Conservation (phyloP, 2,329 filamentous ascomycete species). For the Didymella lethalis region DNA sequence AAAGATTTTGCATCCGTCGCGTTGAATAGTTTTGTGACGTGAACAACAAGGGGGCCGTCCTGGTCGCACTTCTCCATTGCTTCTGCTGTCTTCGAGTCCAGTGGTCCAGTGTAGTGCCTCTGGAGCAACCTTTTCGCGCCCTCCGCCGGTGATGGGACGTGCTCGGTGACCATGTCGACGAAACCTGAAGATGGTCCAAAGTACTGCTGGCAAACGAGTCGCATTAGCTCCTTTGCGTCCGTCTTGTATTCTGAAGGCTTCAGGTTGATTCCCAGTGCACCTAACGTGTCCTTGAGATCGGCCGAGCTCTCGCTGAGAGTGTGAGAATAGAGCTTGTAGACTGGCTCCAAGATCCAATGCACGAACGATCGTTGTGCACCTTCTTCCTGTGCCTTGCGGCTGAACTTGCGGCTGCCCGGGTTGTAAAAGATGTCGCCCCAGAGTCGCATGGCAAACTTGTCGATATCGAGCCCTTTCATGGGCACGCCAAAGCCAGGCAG, state of each 20-base stretch:
- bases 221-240: constrained; percentile 87
- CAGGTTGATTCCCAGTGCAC: constrained; percentile 79
- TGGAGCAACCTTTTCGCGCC: constrained; percentile 80
- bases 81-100: constrained; percentile 80
- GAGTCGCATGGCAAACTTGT: constrained; percentile 82
- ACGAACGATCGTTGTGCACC: constrained; percentile 86
- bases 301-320: constrained; percentile 90
- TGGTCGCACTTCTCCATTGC: constrained; percentile 85
- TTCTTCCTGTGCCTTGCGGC: constrained; percentile 83
- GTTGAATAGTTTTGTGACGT: constrained; percentile 93
- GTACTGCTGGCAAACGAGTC: constrained; percentile 91
- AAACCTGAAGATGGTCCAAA: constrained; percentile 90
- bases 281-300: constrained; percentile 80
- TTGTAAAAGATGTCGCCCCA: constrained; percentile 99
- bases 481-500: constrained; percentile 45
- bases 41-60: constrained; percentile 89
- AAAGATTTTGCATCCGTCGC: constrained; percentile 90
- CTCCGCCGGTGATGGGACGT: constrained; percentile 85
- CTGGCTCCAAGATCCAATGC: constrained; percentile 92
- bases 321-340: constrained; percentile 97
- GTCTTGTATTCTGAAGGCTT: constrained; percentile 93
- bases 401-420: constrained; percentile 87
- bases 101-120: constrained; percentile 88
- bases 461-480: constrained; percentile 67
- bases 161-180: constrained; percentile 92